Evolutionary conservation across 345 rosid species (phyloP).

Genomic region (Raphanus raphanistrum): DNA sequence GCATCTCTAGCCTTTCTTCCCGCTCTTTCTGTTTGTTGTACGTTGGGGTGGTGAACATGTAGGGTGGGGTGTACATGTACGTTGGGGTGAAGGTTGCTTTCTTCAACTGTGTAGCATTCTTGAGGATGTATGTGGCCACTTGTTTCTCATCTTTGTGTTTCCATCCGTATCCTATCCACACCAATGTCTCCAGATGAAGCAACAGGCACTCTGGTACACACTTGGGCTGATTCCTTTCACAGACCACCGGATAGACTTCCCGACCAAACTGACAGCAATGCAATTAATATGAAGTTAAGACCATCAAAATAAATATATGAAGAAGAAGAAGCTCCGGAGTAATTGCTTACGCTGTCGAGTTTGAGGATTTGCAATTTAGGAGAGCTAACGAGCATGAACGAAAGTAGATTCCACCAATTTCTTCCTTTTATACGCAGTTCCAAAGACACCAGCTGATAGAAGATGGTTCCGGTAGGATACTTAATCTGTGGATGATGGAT

Average conservation of each 20-base stretch:
- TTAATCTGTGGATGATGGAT: neutral
- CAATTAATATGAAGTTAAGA: neutral
- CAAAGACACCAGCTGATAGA: neutral
- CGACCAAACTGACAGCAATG: neutral
- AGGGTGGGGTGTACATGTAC: neutral
- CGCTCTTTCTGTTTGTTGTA: neutral
- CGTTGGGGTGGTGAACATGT: neutral
- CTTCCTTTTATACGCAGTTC: neutral
- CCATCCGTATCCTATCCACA: slow-evolving; percentile 3
- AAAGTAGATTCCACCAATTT: neutral
- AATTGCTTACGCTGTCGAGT: neutral
- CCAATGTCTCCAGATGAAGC: slow-evolving; percentile 9
- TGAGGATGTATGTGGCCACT: slow-evolving; percentile 12
- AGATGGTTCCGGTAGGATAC: neutral
- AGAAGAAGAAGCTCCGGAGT: neutral
- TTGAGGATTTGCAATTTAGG: neutral
- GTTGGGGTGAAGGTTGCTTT: neutral
- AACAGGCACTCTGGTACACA: slow-evolving; percentile 16
- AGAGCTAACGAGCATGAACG: neutral
- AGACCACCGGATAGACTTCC: neutral
- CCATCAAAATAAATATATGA: neutral
- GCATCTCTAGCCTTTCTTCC: slow-evolving; percentile 1
- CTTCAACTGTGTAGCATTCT: neutral
- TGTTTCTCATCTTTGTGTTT: slow-evolving; percentile 10
- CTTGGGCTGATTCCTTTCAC: neutral